Conservation (phyloP, 169 alveolate species). For the Fabrea salina region DNA sequence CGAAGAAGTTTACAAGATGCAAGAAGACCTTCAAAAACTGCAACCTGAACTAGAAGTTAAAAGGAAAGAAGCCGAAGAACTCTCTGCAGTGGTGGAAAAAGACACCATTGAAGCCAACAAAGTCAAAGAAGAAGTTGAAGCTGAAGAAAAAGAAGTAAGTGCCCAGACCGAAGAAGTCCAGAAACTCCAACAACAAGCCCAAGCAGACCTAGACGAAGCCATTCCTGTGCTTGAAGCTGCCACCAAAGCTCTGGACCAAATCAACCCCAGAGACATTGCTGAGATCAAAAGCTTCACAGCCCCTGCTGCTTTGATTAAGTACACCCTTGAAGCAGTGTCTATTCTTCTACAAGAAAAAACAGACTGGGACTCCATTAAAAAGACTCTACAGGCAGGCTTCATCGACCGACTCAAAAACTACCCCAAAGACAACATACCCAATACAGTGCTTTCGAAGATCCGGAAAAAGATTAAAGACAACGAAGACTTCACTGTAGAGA, state of each 20-base stretch:
- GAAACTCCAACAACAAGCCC: slow-evolving; percentile 63
- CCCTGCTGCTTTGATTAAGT: slow-evolving; percentile 82
- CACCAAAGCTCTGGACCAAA: slow-evolving; percentile 72
- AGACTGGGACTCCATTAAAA: slow-evolving; percentile 86
- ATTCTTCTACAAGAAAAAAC: slow-evolving; percentile 65
- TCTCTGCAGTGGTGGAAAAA: slow-evolving; percentile 77
- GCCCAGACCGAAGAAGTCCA: slow-evolving; percentile 67
- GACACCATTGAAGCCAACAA: slow-evolving; percentile 74
- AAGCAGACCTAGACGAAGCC: slow-evolving; percentile 53
- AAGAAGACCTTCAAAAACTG: slow-evolving; percentile 52
- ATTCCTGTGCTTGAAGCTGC: slow-evolving; percentile 73
- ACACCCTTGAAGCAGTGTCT: slow-evolving; percentile 79
- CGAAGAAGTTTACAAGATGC: slow-evolving; percentile 62
- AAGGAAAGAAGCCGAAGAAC: slow-evolving; percentile 73
- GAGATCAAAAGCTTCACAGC: slow-evolving; percentile 76
- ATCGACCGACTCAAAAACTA: slow-evolving; percentile 64
- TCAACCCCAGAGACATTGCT: slow-evolving; percentile 82
- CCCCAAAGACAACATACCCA: slow-evolving; percentile 73
- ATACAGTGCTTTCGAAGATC: slow-evolving; percentile 51
- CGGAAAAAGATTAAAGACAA: slow-evolving; percentile 46
- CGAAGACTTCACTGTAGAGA: slow-evolving; percentile 75
- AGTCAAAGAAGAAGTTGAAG: slow-evolving; percentile 69
- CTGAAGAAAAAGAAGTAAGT: slow-evolving; percentile 68
- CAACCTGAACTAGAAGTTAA: slow-evolving; percentile 77
- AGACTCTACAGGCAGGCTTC: slow-evolving; percentile 62